Base-by-base conservation (phyloP, 495 filamentous ascomycete genomes). In the Cercophora scortea region DNA sequence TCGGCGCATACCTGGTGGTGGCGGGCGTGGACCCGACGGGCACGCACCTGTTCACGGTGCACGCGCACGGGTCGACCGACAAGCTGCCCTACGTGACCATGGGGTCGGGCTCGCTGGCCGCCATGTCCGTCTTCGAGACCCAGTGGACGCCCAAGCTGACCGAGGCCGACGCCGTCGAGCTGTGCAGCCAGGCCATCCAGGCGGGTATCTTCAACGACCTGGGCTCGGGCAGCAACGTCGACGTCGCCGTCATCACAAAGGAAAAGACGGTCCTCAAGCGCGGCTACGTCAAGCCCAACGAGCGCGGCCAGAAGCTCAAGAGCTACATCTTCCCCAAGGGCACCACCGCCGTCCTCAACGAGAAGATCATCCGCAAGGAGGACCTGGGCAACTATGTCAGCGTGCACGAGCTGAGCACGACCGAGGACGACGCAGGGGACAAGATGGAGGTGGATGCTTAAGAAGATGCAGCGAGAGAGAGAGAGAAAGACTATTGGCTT, bases 11-110 rank as follows among this genome's bases (percentile, higher is more conserved):
- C 72, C 83, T 99, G 41, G 94, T 99, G 15, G 90, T 99, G 45
- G 94, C 94, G 3, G 94, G 94, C 53, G 91, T 95, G 52, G 94
- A 99, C 71, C 92, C 94, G 9, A 99, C 94, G 7, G 94, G 94
- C 53, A 81, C 85, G n/a, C 88, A 93, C 52, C 81, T 99, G 13
- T 99, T 92, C 78, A 99, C 94, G 47, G 94, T 99, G 10, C 94
- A 99, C 75, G 94, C 94, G 32, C 94, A 99, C 77, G 94, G 94
- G 42, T 91, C 86, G 49, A 99, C 94, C 43, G 94, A 99, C 74
- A 99, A 99, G 76, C 83, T 99, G 33, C 94, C 94, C 15, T 99
- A 99, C 69, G 94, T 99, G 60, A 99, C 94, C 33, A 97, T 99
- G 94, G 94, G 94, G 42, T 93, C 87, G 12, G 94, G 94, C 34